These are phyloP conservation scores for Ramularia collo-cygni DNA, from an alignment of 2,329 filamentous ascomycete species.

Conservation along the genomic window DNA sequence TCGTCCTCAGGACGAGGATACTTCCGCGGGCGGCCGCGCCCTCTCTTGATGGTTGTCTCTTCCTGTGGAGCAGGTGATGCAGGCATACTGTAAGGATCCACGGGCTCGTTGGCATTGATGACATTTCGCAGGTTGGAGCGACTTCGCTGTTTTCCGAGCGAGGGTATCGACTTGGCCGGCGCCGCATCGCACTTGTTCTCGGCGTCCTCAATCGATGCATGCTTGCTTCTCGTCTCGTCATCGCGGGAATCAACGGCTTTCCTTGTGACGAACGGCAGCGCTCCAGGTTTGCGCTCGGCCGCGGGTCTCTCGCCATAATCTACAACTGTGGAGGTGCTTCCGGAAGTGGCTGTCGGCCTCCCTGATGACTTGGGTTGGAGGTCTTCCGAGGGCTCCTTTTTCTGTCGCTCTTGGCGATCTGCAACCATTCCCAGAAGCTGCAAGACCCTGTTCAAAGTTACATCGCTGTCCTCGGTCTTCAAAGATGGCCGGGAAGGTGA, in stretches of 20 bases:
- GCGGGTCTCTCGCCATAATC: no score
- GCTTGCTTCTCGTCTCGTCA: not conserved
- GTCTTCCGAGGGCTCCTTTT: slow-evolving; percentile 1
- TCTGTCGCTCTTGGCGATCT: slow-evolving; percentile 11
- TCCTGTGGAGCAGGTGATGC: slow-evolving; percentile 18
- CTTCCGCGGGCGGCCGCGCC: slow-evolving; percentile 21
- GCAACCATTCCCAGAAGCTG: slow-evolving; percentile 11
- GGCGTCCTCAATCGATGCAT: not conserved
- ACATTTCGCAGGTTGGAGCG: slow-evolving; percentile 24
- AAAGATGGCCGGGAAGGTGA: no score
- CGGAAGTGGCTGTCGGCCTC: no score
- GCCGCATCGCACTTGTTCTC: not conserved
- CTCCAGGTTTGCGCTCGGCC: no score
- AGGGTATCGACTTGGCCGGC: slow-evolving; percentile 15
- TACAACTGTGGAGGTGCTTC: no score
- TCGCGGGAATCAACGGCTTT: not conserved
- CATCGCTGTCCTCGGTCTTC: not conserved
- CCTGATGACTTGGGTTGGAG: not conserved
- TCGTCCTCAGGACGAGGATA: slow-evolving; percentile 12
- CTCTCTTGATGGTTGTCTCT: slow-evolving; percentile 11
- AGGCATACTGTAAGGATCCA: slow-evolving; percentile 20
- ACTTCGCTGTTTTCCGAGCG: slow-evolving; percentile 23
- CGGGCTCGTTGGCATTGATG: slow-evolving; percentile 19
- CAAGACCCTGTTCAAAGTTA: slow-evolving; percentile 10
- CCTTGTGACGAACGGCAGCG: not conserved